A percentile compares a stretch with the other conserved stretches of the same genome.
phyloP scores from a whole-genome alignment of 768 basidiomycete genomes.

The Collybia sp. region DNA sequence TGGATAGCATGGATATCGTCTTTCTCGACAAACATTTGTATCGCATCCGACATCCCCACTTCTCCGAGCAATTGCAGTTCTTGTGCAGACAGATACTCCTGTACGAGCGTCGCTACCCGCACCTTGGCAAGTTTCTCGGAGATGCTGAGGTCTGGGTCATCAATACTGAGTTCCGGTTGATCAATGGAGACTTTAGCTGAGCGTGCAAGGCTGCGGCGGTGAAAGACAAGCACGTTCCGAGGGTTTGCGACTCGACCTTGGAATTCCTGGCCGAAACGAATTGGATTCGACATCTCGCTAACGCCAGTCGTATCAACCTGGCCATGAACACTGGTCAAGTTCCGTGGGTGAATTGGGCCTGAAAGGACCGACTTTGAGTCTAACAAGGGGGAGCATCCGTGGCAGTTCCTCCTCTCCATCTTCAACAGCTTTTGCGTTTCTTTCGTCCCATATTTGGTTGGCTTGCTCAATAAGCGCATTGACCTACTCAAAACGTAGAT shows the following conservation, averaged over 20 bases:
- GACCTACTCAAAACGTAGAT: slow-evolving; percentile 40
- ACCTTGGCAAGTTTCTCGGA: slow-evolving; percentile 78
- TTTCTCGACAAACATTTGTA: slow-evolving; percentile 95
- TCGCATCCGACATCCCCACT: slow-evolving; percentile 88
- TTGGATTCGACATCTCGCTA: slow-evolving; percentile 89
- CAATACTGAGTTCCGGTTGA: slow-evolving; percentile 76
- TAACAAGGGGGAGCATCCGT: slow-evolving; percentile 80
- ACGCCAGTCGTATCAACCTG: slow-evolving; percentile 91
- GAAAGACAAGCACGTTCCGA: slow-evolving; percentile 87
- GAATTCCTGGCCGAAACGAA: slow-evolving; percentile 96
- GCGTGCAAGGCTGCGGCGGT: slow-evolving; percentile 55
- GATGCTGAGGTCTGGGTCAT: slow-evolving; percentile 61
- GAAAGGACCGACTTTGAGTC: slow-evolving; percentile 58
- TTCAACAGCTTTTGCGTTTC: slow-evolving; percentile 55
- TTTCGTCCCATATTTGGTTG: slow-evolving; percentile 72
- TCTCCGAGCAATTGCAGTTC: slow-evolving; percentile 90
- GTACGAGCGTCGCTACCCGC: slow-evolving; percentile 83
- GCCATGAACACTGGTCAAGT: not conserved
- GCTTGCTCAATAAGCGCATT: slow-evolving; percentile 77
- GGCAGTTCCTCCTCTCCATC: slow-evolving; percentile 59
- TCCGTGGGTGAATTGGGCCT: not conserved
- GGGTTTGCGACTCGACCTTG: slow-evolving; percentile 90
- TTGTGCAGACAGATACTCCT: slow-evolving; percentile 89
- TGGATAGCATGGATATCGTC: slow-evolving; percentile 93
- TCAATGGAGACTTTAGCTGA: slow-evolving; percentile 62